These are phyloP conservation scores for Apiospora kogelbergensis DNA, from an alignment of 2,329 filamentous ascomycete genomes.

Conservation along the genomic window DNA sequence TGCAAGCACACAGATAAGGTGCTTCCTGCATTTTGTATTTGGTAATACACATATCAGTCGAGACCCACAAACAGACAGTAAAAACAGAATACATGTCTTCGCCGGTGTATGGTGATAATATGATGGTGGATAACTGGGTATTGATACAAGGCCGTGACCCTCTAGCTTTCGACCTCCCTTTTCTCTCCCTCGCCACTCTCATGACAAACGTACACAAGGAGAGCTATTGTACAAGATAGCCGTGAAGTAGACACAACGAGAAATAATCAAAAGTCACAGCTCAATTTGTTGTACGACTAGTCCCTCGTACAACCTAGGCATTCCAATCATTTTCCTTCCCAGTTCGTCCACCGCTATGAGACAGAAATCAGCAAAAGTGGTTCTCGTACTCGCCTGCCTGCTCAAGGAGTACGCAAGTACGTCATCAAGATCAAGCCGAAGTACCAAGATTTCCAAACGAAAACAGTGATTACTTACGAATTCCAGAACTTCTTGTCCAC, in stretches of 20 bases:
- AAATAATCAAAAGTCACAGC: background rate
- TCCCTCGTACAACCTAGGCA: background rate
- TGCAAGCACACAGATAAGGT: too few relatives aligned
- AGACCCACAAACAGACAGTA: too few relatives aligned
- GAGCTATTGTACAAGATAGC: background rate
- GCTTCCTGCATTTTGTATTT: too few relatives aligned
- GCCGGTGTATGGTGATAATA: background rate
- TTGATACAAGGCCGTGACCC: background rate
- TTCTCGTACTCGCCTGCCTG: background rate
- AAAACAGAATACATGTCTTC: too few relatives aligned
- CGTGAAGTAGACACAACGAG: too few relatives aligned
- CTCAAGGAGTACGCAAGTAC: too few relatives aligned
- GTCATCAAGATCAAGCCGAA: background rate
- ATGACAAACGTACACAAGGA: background rate
- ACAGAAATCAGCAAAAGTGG: background rate
- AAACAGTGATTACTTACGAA: background rate
- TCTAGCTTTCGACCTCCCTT: background rate
- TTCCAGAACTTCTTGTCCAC: slow-evolving; percentile 48
- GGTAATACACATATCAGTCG: too few relatives aligned
- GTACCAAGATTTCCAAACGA: background rate
- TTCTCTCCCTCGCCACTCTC: background rate
- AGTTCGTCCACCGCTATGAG: background rate
- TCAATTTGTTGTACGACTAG: background rate
- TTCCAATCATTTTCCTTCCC: slow-evolving; percentile 10
- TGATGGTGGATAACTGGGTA: background rate